Evolutionary conservation across 2,329 filamentous ascomycete genomes (phyloP).

Genomic region (Grosmannia huntii): DNA sequence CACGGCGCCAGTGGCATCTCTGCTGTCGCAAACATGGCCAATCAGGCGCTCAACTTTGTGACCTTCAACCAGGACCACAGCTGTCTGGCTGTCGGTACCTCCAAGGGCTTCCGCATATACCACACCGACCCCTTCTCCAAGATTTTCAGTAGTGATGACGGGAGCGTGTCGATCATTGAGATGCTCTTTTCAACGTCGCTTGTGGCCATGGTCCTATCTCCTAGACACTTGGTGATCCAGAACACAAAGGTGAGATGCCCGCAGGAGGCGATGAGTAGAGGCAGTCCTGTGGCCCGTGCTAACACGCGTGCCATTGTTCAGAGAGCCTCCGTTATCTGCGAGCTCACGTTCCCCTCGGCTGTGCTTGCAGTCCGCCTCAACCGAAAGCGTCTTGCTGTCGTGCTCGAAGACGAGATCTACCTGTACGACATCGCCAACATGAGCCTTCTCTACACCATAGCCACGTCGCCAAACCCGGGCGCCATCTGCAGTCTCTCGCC

Average conservation of each 20-base stretch:
- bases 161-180: conserved; percentile 90
- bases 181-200: conserved; percentile 98
- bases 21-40: conserved; percentile 38
- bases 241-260: conserved; percentile 72
- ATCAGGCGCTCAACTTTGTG: conserved; percentile 82
- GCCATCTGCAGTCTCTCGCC: conserved; percentile 88
- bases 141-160: conserved; percentile 87
- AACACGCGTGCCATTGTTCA: conserved; percentile 15
- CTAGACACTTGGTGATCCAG: conserved; percentile 84
- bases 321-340: conserved; percentile 78
- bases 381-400: conserved; percentile 82
- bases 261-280: neutral
- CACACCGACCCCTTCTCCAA: conserved; percentile 93
- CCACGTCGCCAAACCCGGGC: conserved; percentile 83
- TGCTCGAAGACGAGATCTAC: conserved; percentile 93
- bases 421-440: conserved; percentile 98
- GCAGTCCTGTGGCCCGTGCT: neutral
- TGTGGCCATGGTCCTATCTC: conserved; percentile 84
- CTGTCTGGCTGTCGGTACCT: conserved; percentile 89
- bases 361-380: conserved; percentile 90
- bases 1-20: conserved; percentile 7
- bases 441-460: conserved; percentile 84
- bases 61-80: conserved; percentile 99
- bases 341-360: conserved; percentile 95
- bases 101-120: conserved; percentile 90